Evolutionary conservation across 1,284 basidiomycete genomes (phyloP).

Genomic region (Puccinia coronata): DNA sequence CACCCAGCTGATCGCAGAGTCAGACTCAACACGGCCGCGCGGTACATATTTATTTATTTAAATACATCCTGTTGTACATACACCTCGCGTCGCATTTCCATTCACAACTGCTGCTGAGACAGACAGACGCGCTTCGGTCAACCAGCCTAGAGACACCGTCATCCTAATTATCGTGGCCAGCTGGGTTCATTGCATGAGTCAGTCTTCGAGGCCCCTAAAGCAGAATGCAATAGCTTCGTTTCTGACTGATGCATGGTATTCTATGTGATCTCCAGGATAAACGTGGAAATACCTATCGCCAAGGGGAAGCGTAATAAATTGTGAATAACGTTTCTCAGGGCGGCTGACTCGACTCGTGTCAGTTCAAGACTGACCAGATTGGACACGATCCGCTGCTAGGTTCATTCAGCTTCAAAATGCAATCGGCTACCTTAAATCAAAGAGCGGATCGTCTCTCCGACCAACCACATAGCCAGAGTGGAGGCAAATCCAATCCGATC

Average conservation of each 20-base stretch:
- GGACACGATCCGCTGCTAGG: background rate
- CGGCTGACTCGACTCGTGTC: background rate
- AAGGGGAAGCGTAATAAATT: too few species aligned
- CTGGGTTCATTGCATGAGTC: background rate
- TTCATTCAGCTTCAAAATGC: background rate
- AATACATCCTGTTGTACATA: too few species aligned
- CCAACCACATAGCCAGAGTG: background rate
- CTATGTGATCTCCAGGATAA: background rate
- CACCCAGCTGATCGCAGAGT: too few species aligned
- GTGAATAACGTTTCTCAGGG: background rate
- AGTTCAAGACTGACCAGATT: background rate
- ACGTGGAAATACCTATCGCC: too few species aligned
- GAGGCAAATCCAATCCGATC: slow-evolving; percentile 19
- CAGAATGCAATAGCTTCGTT: background rate
- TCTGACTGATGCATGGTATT: background rate
- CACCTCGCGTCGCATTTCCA: too few species aligned
- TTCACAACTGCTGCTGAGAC: too few species aligned
- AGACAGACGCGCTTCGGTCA: background rate
- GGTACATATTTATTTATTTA: too few species aligned
- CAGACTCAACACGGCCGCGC: too few species aligned
- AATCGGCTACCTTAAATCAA: slow-evolving; percentile 2
- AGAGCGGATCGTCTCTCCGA: background rate
- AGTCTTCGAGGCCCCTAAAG: background rate
- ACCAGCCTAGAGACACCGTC: too few species aligned
- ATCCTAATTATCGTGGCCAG: background rate